Base-by-base conservation (phyloP, 2,329 filamentous ascomycete species). In the Apiospora arundinis region DNA sequence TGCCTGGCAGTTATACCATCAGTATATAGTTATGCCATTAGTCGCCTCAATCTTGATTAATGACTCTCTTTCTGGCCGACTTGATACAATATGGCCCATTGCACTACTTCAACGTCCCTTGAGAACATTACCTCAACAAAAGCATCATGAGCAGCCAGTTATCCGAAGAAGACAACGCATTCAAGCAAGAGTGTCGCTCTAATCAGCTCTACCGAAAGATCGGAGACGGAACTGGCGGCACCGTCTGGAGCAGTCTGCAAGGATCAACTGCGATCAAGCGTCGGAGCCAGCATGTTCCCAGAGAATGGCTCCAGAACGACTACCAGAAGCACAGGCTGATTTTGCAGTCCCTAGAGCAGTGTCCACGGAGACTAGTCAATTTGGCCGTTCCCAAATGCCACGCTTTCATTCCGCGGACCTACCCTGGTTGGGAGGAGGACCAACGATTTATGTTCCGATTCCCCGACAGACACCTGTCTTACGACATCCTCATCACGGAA, bases 401-500 rank as follows among this genome's bases (percentile, higher is more conserved):
- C 48, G n/a, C 48, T 12, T 52, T 25, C 45, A 46, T 25, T 2
- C n/a, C n/a, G 11, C 7, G 3, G 12, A 25, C 9, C n/a, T 12
- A 23, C n/a, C 9, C 9, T 23, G 48, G 23, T 5, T 23, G 48
- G 48, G n/a, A 23, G 7, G n/a, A 25, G 8, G 48, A 9, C n/a
- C n/a, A n/a, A n/a, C 16, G 14, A 14, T 7, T 70, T 7, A 9
- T 70, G n/a, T 4, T 4, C 9, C 72, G 71, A 1, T 71, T 80
- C 2, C 76, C 77, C 0, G 21, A 67, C 0, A 71, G 68, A 0
- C 78, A 74, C 32, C 73, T 70, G 1, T 11, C 74, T 0, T 79
- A 77, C 68, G 77, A 79, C 23, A 77, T 77, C 8, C 70, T 81
- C 9, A 56, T 81, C n/a, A 77, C 74, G 18, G 77, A 81, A 60